These are phyloP conservation scores for Kwoniella europaea DNA, from an alignment of 768 basidiomycete species.

Conservation along the genomic window DNA sequence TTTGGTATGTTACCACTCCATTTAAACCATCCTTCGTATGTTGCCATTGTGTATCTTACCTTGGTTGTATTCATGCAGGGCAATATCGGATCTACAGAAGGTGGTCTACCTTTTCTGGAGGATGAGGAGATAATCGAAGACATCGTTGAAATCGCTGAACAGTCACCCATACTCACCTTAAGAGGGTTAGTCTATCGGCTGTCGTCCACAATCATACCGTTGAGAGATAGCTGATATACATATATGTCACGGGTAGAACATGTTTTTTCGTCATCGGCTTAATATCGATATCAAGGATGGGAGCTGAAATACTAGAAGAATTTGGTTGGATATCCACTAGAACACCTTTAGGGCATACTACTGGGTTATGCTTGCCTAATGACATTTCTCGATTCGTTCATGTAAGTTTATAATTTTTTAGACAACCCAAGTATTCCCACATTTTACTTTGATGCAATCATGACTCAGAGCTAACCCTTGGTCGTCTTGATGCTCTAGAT, in stretches of 20 bases:
- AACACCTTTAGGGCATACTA: conserved; percentile 81
- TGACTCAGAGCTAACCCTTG: too few relatives aligned
- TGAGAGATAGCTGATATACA: not conserved
- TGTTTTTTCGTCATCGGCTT: conserved; percentile 95
- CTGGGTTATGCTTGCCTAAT: conserved; percentile 87
- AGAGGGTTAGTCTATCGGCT: conserved; percentile 72
- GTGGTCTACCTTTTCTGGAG: conserved; percentile 92
- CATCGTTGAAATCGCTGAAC: conserved; percentile 87
- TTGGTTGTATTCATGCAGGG: conserved; percentile 65
- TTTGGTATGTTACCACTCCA: conserved; percentile 67
- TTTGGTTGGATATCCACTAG: conserved; percentile 90
- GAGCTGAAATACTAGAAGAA: conserved; percentile 90
- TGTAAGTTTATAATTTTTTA: conserved; percentile 61
- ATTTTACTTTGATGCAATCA: too few relatives aligned
- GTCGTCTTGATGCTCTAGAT: conserved; percentile 29
- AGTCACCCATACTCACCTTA: conserved; percentile 85
- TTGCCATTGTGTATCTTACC: not conserved
- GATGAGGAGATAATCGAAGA: conserved; percentile 91
- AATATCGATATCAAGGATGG: conserved; percentile 87
- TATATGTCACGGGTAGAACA: conserved; percentile 65
- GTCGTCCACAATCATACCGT: too few relatives aligned
- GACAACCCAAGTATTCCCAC: too few relatives aligned
- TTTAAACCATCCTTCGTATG: not conserved
- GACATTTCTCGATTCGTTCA: conserved; percentile 79
- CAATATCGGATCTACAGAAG: conserved; percentile 85